Evolutionary conservation across 164 flowering plant genomes (phyloP).

Genomic region (Hamamelis virginiana): DNA sequence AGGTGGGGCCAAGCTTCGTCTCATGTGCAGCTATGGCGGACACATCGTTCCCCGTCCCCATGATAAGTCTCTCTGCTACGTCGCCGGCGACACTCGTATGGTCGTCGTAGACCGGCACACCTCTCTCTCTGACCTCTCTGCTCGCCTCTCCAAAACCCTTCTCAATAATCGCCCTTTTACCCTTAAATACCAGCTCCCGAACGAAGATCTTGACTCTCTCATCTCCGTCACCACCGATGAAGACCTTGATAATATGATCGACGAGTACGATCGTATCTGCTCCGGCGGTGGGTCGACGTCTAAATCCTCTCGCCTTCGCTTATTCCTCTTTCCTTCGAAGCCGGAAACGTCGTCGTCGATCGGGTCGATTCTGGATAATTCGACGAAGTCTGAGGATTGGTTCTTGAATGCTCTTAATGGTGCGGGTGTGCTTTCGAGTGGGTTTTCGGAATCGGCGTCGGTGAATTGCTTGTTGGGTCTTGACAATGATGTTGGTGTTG

Average conservation of each 20-base stretch:
- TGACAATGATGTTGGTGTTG: conserved; percentile 27
- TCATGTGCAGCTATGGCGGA: conserved; percentile 96
- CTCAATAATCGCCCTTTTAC: conserved; percentile 50
- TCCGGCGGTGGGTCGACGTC: conserved; percentile 10
- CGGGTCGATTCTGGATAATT: conserved; percentile 35
- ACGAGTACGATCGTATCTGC: conserved; percentile 76
- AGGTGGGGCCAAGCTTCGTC: conserved; percentile 54
- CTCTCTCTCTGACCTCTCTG: conserved; percentile 54
- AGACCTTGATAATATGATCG: conserved; percentile 94
- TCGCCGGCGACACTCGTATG: conserved; percentile 91
- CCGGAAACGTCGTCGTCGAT: conserved; percentile 42
- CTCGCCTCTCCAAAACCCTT: conserved; percentile 58
- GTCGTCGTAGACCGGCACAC: conserved; percentile 70
- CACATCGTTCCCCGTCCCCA: conserved; percentile 90
- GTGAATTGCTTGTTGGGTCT: conserved; percentile 52
- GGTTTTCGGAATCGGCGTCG: conserved; percentile 43
- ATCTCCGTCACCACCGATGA: conserved; percentile 89
- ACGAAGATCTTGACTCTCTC: conserved; percentile 84
- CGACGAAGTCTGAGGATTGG: conserved; percentile 58
- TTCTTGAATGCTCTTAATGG: conserved; percentile 55
- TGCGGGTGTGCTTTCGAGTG: conserved; percentile 26
- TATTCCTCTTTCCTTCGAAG: conserved; percentile 47
- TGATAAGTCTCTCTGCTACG: conserved; percentile 80
- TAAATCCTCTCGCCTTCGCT: conserved; percentile 42
- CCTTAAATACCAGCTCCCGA: conserved; percentile 85